Evolutionary conservation across 306 rosid species (phyloP).

Genomic region (Purshia tridentata): DNA sequence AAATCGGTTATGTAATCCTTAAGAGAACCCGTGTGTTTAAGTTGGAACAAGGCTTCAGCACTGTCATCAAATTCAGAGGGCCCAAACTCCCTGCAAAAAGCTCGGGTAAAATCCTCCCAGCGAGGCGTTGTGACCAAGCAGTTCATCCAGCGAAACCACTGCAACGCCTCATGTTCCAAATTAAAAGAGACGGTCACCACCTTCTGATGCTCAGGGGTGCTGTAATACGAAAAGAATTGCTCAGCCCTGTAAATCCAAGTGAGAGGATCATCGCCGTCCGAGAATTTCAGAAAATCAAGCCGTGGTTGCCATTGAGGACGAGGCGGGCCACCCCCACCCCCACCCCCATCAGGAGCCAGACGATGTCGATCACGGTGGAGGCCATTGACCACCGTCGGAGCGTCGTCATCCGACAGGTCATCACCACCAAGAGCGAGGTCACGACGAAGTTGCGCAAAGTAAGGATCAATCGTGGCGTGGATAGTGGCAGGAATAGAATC

Average conservation of each 20-base stretch:
- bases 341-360: no score
- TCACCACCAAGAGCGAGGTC: no score
- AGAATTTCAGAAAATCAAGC: accelerated
- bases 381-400: no score
- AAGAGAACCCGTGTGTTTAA: background rate
- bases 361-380: no score
- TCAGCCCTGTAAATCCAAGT: background rate
- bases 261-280: background rate
- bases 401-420: no score
- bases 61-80: background rate
- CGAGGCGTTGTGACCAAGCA: background rate
- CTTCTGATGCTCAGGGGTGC: accelerated
- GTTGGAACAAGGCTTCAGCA: background rate
- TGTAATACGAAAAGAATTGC: background rate
- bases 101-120: background rate
- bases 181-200: background rate
- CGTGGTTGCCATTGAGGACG: background rate
- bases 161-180: background rate
- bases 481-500: no score
- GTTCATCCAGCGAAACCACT: background rate
- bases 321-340: background rate
- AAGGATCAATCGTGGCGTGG: no score
- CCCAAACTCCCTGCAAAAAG: background rate
- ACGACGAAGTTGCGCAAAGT: no score
- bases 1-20: no score